Evolutionary conservation across 208 protist genomes (phyloP).

Genomic region (Leishmania turanica): DNA sequence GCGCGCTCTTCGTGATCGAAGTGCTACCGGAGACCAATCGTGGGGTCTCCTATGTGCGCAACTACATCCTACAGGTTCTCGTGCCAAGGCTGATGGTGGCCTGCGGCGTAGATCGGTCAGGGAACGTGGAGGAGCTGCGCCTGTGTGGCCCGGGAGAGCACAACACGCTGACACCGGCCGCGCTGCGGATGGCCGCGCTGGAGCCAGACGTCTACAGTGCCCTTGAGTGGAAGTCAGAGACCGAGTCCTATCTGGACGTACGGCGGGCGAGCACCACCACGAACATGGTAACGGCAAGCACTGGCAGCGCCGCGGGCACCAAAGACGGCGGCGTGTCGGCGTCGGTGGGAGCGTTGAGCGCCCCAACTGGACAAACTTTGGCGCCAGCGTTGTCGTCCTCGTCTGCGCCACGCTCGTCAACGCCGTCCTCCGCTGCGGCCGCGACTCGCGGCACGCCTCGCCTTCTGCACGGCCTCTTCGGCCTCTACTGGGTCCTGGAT

Average conservation of each 20-base stretch:
- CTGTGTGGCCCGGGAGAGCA: slow-evolving; percentile 24
- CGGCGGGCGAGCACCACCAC: slow-evolving; percentile 10
- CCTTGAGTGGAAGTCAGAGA: slow-evolving; percentile 9
- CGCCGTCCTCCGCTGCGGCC: neutral
- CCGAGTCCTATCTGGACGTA: slow-evolving; percentile 16
- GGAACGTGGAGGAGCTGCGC: slow-evolving; percentile 46
- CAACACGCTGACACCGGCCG: slow-evolving; percentile 25
- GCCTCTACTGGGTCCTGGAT: slow-evolving; percentile 89
- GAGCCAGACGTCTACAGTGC: slow-evolving; percentile 18
- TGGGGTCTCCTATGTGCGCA: slow-evolving; percentile 86
- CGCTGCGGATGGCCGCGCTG: slow-evolving; percentile 18
- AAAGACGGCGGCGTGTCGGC: neutral
- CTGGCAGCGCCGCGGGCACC: neutral
- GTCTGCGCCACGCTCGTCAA: neutral
- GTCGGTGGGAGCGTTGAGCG: neutral
- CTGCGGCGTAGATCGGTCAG: slow-evolving; percentile 40
- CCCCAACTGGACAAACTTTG: neutral
- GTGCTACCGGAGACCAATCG: slow-evolving; percentile 61
- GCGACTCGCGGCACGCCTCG: slow-evolving; percentile 14
- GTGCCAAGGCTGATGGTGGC: slow-evolving; percentile 54
- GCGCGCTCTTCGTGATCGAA: slow-evolving; percentile 59
- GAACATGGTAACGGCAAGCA: neutral
- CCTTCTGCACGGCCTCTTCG: slow-evolving; percentile 49
- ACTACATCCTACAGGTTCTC: slow-evolving; percentile 85
- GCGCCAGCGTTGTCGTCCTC: neutral